A percentile compares a stretch with the other conserved stretches of the same genome.
Evolutionary conservation across 495 filamentous ascomycete genomes (phyloP).

Genomic region (Aspergillus steynii): DNA sequence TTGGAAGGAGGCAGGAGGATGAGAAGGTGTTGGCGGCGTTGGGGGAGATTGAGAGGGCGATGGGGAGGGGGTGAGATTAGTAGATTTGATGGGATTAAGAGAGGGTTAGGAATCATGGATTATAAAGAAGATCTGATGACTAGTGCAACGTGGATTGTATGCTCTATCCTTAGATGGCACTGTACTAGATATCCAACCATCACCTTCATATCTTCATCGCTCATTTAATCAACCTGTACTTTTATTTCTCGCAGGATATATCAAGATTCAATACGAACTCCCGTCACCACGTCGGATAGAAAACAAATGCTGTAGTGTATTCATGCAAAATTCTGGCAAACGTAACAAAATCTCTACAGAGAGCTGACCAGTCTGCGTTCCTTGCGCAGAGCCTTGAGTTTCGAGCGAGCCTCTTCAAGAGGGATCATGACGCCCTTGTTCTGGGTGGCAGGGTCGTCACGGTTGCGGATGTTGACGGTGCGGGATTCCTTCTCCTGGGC

Average conservation of each 20-base stretch:
- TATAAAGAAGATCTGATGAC: no score
- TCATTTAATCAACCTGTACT: background rate
- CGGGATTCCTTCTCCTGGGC: slow-evolving; percentile 74
- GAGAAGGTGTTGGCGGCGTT: no score
- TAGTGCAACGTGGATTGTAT: background rate
- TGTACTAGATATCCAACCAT: background rate
- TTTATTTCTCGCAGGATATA: background rate
- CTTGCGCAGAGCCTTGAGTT: slow-evolving; percentile 69
- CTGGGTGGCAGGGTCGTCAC: slow-evolving; percentile 83
- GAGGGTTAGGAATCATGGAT: background rate
- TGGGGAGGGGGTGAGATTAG: background rate
- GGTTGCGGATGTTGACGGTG: slow-evolving; percentile 85
- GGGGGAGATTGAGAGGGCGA: background rate
- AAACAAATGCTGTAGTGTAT: background rate
- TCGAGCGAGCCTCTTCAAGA: slow-evolving; percentile 74
- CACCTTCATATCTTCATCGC: background rate
- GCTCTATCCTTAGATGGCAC: background rate
- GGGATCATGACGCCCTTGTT: slow-evolving; percentile 69
- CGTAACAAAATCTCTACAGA: slow-evolving; percentile 27
- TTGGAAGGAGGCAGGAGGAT: no score
- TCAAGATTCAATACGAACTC: background rate
- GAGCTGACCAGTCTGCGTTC: slow-evolving; percentile 58
- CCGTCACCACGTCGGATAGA: background rate
- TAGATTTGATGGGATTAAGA: background rate
- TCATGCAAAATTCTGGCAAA: background rate